Conservation (phyloP, 495 filamentous ascomycete species). For the Haplographium delicatum region DNA sequence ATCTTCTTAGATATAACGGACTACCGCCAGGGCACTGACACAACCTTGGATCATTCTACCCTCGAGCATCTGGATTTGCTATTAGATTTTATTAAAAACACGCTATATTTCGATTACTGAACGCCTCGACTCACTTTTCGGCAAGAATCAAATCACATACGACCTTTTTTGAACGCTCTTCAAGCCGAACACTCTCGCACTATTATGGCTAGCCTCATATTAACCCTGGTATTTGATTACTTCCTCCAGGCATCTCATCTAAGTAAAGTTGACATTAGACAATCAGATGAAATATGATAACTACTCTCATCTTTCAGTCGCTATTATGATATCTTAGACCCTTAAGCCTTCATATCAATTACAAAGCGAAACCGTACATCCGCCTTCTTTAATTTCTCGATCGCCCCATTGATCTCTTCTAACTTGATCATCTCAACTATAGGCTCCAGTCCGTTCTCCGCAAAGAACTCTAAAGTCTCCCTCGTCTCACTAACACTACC, state of each 20-base stretch:
- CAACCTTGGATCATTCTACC: background rate
- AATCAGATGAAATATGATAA: too few relatives aligned
- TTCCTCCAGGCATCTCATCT: too few relatives aligned
- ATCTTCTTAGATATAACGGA: background rate
- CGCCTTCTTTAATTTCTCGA: slow-evolving; percentile 8
- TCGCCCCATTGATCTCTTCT: slow-evolving; percentile 9
- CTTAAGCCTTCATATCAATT: slow-evolving; percentile 6
- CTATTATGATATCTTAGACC: too few relatives aligned
- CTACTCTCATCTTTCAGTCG: too few relatives aligned
- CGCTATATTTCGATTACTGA: background rate
- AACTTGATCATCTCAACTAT: slow-evolving; percentile 7
- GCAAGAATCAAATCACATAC: background rate
- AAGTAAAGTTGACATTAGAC: too few relatives aligned
- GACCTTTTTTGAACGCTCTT: background rate
- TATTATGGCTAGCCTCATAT: too few relatives aligned
- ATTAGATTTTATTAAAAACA: background rate
- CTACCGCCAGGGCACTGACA: background rate
- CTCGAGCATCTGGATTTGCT: slow-evolving; percentile 1
- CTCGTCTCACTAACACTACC: slow-evolving; percentile 6
- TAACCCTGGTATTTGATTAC: too few relatives aligned
- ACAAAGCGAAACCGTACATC: slow-evolving; percentile 11
- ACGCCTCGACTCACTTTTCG: background rate
- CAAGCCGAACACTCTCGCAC: background rate
- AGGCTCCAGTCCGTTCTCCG: slow-evolving; percentile 3
- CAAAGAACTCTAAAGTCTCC: slow-evolving; percentile 4